Evolutionary conservation across 495 filamentous ascomycete genomes (phyloP).

Genomic region (Xylaria telfairii): DNA sequence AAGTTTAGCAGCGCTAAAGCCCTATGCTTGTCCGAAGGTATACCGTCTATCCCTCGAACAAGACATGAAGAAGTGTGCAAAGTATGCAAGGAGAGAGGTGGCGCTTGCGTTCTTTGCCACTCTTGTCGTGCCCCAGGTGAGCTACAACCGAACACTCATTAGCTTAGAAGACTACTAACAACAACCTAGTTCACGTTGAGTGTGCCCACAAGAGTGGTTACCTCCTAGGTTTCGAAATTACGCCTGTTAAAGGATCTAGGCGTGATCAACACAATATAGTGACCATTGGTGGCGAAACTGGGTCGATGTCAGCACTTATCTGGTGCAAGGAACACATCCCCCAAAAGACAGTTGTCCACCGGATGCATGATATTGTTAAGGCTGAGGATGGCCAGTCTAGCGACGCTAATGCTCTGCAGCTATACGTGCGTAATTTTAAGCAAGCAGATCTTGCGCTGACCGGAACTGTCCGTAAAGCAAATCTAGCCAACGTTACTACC

Average conservation of each 20-base stretch:
- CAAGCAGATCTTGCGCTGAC: constrained; percentile 90
- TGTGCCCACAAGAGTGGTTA: constrained; percentile 88
- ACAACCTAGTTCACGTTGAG: constrained; percentile 73
- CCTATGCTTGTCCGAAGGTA: constrained; percentile 84
- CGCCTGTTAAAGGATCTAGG: constrained; percentile 85
- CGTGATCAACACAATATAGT: constrained; percentile 75
- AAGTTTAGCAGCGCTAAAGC: constrained; percentile 85
- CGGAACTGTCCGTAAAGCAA: constrained; percentile 88
- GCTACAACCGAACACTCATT: constrained; percentile 19
- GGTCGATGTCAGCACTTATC: constrained; percentile 75
- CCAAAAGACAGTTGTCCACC: constrained; percentile 73
- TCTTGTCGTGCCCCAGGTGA: constrained; percentile 71
- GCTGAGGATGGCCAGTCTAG: constrained; percentile 53
- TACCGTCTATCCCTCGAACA: constrained; percentile 73
- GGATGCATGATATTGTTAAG: constrained; percentile 73
- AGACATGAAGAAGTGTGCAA: constrained; percentile 80
- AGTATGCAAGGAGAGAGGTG: constrained; percentile 73
- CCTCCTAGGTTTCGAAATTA: constrained; percentile 85
- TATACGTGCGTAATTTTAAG: constrained; percentile 88
- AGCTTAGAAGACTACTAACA: constrained; percentile 25
- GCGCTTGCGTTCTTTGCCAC: constrained; percentile 83
- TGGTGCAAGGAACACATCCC: constrained; percentile 89
- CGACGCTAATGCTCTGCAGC: constrained; percentile 75
- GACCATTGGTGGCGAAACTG: constrained; percentile 77
- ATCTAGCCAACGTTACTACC: constrained; percentile 49